These are phyloP conservation scores for Eucalyptus sideroxylon DNA, from an alignment of 345 rosid species.

Conservation along the genomic window DNA sequence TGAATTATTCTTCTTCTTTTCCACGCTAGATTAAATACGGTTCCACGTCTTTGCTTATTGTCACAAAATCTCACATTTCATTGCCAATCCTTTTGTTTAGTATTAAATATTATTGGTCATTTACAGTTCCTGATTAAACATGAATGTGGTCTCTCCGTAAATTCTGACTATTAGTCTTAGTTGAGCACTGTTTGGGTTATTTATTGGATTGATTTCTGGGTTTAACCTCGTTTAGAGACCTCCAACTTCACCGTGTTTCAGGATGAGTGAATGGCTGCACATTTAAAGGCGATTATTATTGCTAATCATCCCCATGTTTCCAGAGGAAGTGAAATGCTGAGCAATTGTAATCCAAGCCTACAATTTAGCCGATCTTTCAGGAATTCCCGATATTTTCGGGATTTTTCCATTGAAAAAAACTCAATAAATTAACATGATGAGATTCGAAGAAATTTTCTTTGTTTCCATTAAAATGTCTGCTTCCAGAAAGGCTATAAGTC, in stretches of 20 bases:
- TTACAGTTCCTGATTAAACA: not conserved
- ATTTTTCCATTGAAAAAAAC: not conserved
- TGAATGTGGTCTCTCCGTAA: not conserved
- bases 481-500: not conserved
- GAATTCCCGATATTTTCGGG: not conserved
- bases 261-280: not conserved
- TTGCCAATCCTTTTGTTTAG: not conserved
- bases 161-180: not conserved
- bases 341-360: not conserved
- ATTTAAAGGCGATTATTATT: not conserved
- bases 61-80: not conserved
- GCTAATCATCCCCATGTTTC: not conserved
- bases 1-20: not conserved
- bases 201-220: not conserved
- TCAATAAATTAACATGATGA: not conserved
- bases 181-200: not conserved
- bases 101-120: not conserved
- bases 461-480: not conserved
- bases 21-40: not conserved
- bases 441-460: not conserved
- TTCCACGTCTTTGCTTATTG: not conserved
- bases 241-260: not conserved
- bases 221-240: not conserved
- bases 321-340: not conserved
- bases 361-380: not conserved